Percentiles rank a stretch among this genome's conserved stretches.
Evolutionary conservation across 371 early-diverging fungal species (phyloP).

Genomic region (Mortierella sp.): DNA sequence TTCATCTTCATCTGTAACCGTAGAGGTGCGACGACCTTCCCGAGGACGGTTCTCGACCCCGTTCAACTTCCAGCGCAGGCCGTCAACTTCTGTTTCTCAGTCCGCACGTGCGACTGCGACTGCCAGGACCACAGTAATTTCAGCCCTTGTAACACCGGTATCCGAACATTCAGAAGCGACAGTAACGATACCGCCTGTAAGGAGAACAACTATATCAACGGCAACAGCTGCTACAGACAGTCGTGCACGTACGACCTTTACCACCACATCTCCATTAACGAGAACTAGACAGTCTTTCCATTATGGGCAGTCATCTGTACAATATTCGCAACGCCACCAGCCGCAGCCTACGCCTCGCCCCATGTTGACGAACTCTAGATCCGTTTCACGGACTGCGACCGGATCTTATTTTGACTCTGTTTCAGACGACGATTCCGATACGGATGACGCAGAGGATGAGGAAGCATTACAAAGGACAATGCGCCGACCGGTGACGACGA

Average conservation of each 20-base stretch:
- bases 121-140: not conserved
- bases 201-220: not conserved
- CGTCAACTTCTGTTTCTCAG: not conserved
- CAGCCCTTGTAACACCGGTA: not conserved
- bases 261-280: no score
- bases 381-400: conserved; percentile 2
- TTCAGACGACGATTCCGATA: conserved; percentile 46
- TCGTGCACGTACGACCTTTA: no score
- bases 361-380: not conserved
- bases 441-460: conserved; percentile 25
- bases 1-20: not conserved
- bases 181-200: not conserved
- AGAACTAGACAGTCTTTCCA: no score
- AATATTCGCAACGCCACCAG: no score
- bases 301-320: no score
- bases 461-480: not conserved
- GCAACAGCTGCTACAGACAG: not conserved
- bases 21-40: not conserved
- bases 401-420: conserved; percentile 47
- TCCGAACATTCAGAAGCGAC: not conserved
- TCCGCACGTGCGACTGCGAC: not conserved
- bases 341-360: no score
- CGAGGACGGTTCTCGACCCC: conserved; percentile 20
- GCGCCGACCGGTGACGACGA: no score
- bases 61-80: conserved; percentile 8